Base-by-base conservation (phyloP, 148 eudicot genomes). In the Rheum nobile region DNA sequence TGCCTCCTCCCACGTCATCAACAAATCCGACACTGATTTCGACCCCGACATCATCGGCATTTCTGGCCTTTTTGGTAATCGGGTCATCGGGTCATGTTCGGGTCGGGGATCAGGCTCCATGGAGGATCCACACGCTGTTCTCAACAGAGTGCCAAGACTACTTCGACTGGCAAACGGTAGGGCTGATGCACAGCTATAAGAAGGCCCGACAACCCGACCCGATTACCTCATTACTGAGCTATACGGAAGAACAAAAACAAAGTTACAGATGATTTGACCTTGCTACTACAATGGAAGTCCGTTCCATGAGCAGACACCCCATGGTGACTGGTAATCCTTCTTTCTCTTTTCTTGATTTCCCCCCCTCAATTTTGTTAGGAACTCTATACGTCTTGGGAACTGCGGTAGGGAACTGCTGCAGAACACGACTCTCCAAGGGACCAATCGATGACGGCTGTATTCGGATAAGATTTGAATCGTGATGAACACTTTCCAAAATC, bases 121-220 rank as follows among this genome's bases (percentile, higher is more conserved):
- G 85, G 82, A 87, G 99, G 86, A 83, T 95, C 75, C 99, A 95
- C 79, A 95, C 99, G 0, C 75, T 95, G 78, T 95, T 95, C 82
- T 95, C 99, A 0, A 93, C 92, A 9, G 99, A 95, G 82, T 95
- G 99, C 67, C 90, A 90, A 67, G 82, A 90, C 77, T 95, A 95
- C 82, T 95, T 95, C 74, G 99, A 95, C 78, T 95, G 99, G 99
- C 97, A 95, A 55, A 95, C 99, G 0, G 97, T 95, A 26, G 99
- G 99, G 35, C 78, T 95, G 24, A 87, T 92, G 93, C 92, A 92
- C 55, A 95, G 99, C 74, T 88, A 34, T 75, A 80, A 79, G 71
- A 95, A 92, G 75, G 88, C 99, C 69, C 77, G 77, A 11, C 99
- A 95, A 68, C 92, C 92, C 74, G 99, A 97, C 42, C 92, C 93